These are phyloP conservation scores for Ampelocalamus luodianensis DNA, from an alignment of 176 grass and related monocot species.

Conservation along the genomic window DNA sequence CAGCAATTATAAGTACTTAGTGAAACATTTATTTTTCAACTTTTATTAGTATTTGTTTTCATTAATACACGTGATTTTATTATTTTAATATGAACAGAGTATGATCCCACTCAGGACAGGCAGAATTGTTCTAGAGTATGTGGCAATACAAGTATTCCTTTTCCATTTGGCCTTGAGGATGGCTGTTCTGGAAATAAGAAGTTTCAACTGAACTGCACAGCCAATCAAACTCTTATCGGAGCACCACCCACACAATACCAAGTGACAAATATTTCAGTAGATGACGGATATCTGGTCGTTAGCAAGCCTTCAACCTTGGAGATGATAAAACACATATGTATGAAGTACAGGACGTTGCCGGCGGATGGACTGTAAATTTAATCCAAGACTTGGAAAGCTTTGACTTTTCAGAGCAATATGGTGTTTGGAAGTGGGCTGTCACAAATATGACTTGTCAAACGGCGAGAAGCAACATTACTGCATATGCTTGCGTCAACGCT, in stretches of 20 bases:
- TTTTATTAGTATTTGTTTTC: too few species aligned
- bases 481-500: conserved; percentile 12
- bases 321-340: too few species aligned
- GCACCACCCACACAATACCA: not conserved
- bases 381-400: not conserved
- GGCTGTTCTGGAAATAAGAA: conserved; percentile 8
- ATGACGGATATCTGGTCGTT: not conserved
- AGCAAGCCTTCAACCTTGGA: not conserved
- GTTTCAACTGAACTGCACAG: conserved; percentile 17
- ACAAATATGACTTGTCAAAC: not conserved
- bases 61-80: not conserved
- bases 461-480: not conserved
- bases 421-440: conserved; percentile 2
- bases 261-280: not conserved
- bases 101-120: not conserved
- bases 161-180: conserved; percentile 26
- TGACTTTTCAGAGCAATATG: not conserved
- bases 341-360: accelerated
- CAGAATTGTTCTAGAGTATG: conserved; percentile 2
- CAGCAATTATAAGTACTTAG: too few species aligned
- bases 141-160: conserved; percentile 34
- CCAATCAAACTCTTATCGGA: not conserved
- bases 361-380: accelerated
- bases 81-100: not conserved
- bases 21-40: too few species aligned